A percentile compares a stretch with the other conserved stretches of the same genome.
phyloP scores from a whole-genome alignment of 257 asterid species.

The Solanum dulcamara region DNA sequence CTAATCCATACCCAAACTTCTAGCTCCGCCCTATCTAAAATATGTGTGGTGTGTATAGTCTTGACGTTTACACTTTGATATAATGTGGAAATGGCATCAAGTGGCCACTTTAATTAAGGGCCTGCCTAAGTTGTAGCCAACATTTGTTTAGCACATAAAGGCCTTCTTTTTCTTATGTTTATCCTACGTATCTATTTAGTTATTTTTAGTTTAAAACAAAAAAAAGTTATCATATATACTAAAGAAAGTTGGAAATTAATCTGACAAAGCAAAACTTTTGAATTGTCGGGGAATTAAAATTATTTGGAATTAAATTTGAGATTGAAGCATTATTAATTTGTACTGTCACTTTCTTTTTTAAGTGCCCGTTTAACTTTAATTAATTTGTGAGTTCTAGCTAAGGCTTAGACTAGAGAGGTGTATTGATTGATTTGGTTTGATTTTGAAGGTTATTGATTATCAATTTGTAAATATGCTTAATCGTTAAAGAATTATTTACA shows the following conservation, averaged over 20 bases:
- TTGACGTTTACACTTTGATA: background rate
- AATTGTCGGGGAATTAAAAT: background rate
- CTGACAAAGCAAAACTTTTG: background rate
- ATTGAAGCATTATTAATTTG: too few species aligned
- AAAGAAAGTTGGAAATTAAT: background rate
- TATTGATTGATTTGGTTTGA: background rate
- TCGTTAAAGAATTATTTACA: too few species aligned
- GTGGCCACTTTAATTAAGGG: background rate
- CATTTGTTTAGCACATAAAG: background rate
- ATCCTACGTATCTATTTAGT: accelerated
- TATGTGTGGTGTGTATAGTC: background rate
- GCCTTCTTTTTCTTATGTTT: background rate
- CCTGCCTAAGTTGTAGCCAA: background rate
- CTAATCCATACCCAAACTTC: too few species aligned
- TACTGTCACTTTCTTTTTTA: background rate
- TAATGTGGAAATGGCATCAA: background rate
- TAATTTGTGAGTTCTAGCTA: background rate
- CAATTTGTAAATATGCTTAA: accelerated
- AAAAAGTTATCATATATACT: background rate
- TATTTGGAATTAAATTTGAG: background rate
- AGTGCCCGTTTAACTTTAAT: background rate
- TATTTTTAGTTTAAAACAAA: background rate
- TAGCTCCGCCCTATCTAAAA: too few species aligned
- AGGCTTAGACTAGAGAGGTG: background rate
- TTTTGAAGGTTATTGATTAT: too few species aligned